Percentiles rank a stretch among this genome's conserved stretches.
phyloP scores from a whole-genome alignment of 805 yeast genomes.

The Kodamaea restingae region DNA sequence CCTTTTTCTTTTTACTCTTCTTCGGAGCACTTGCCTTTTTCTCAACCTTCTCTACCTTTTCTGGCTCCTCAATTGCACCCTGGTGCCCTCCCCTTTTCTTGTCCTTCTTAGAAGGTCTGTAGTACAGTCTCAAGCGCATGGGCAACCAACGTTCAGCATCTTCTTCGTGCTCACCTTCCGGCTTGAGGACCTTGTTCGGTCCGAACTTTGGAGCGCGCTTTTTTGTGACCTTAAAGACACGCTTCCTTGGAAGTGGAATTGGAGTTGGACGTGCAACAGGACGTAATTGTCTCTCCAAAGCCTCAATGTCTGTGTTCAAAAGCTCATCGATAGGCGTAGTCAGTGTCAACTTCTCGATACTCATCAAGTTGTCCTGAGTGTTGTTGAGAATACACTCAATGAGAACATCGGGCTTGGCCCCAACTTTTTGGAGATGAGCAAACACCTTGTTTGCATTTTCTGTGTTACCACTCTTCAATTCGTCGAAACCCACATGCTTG shows the following conservation, averaged over 20 bases:
- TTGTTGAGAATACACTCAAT: constrained; percentile 20
- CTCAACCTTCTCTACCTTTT: constrained; percentile 2
- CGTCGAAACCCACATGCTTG: constrained; percentile 30
- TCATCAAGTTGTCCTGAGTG: constrained; percentile 16
- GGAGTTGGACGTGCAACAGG: constrained; percentile 1
- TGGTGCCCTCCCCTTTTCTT: constrained; percentile 19
- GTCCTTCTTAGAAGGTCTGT: constrained; percentile 72
- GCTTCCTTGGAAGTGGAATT: constrained; percentile 4
- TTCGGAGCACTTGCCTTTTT: constrained; percentile 1
- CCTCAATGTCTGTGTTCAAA: constrained; percentile 27
- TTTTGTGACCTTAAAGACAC: constrained; percentile 14
- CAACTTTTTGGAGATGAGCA: constrained; percentile 16
- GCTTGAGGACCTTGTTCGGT: constrained; percentile 24
- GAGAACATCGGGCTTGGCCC: constrained; percentile 19
- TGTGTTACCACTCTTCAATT: constrained; percentile 17
- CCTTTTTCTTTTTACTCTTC: constrained; percentile 16
- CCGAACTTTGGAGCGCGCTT: constrained; percentile 28
- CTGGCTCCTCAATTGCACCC: constrained; percentile 12
- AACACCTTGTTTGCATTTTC: constrained; percentile 18
- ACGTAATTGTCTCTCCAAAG: constrained; percentile 7
- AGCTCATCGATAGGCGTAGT: constrained; percentile 25
- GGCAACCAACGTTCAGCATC: constrained; percentile 88
- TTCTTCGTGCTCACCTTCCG: constrained; percentile 24
- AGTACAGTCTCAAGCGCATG: constrained; percentile 75
- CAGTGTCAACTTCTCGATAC: constrained; percentile 18